phyloP scores from a whole-genome alignment of 352 stramenopile genomes.

The Globisporangium solare region DNA sequence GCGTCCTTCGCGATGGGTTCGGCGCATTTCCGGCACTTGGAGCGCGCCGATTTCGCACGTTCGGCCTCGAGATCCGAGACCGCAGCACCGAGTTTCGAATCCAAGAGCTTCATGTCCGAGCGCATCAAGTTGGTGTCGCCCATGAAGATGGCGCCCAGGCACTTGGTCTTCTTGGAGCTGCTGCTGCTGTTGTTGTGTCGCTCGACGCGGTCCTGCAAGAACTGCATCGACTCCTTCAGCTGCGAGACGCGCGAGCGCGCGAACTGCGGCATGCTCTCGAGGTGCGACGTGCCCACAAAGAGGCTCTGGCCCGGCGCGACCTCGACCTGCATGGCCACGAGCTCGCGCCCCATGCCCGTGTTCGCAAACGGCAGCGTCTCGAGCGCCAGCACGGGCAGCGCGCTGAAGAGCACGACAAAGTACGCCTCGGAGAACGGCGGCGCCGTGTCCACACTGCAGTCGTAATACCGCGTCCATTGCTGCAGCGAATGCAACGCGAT shows the following conservation, averaged over 20 bases:
- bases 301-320: conserved; percentile 38
- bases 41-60: conserved; percentile 37
- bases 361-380: conserved; percentile 67
- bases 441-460: conserved; percentile 69
- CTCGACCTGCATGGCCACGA: conserved; percentile 56
- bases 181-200: conserved; percentile 9
- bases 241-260: conserved; percentile 37
- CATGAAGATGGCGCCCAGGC: conserved; percentile 69
- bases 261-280: conserved; percentile 70
- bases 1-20: conserved; percentile 38
- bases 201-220: conserved; percentile 40
- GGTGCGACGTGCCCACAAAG: conserved; percentile 57
- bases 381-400: conserved; percentile 51
- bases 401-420: conserved; percentile 77
- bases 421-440: conserved; percentile 69
- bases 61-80: conserved; percentile 46
- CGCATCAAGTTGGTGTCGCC: conserved; percentile 69
- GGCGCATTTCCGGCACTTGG: conserved; percentile 51
- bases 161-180: conserved; percentile 15
- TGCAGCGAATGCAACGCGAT: conserved; percentile 9
- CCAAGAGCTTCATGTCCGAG: conserved; percentile 55
- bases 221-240: conserved; percentile 44
- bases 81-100: conserved; percentile 23
- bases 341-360: conserved; percentile 67
- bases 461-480: conserved; percentile 63